These are phyloP conservation scores for Primulina eburnea DNA, from an alignment of 257 asterid genomes.

Conservation along the genomic window DNA sequence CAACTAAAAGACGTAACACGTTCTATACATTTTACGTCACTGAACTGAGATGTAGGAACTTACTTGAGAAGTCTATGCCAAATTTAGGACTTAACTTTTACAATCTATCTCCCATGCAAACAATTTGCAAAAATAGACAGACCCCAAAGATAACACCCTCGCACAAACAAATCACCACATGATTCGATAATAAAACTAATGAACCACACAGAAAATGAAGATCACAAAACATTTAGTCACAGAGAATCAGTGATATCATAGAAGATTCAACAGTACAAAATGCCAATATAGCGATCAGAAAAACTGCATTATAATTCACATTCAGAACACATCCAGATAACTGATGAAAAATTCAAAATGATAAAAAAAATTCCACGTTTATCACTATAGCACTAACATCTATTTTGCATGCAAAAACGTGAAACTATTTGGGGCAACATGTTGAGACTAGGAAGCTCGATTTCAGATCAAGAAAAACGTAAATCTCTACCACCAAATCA, in stretches of 20 bases:
- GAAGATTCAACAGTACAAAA: background rate
- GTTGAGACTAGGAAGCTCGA: conserved; percentile 3
- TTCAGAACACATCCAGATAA: conserved; percentile 7
- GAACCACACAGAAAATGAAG: background rate
- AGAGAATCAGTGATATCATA: background rate
- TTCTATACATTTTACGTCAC: background rate
- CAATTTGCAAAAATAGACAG: background rate
- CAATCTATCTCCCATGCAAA: background rate
- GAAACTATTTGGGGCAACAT: conserved; percentile 7
- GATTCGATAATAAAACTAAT: background rate
- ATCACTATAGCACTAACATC: background rate
- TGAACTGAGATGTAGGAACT: background rate
- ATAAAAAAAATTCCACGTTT: background rate
- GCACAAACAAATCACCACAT: background rate
- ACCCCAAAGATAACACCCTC: background rate
- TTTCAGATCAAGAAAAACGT: background rate
- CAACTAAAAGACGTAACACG: background rate
- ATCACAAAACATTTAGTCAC: background rate
- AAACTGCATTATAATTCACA: too few species aligned
- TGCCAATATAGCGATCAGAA: background rate
- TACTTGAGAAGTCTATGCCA: background rate
- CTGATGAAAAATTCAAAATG: background rate
- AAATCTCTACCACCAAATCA: background rate
- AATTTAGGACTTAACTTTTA: background rate
- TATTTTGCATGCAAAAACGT: background rate